phyloP scores from a whole-genome alignment of 78 protist species.

The Thecamonas trahens region DNA sequence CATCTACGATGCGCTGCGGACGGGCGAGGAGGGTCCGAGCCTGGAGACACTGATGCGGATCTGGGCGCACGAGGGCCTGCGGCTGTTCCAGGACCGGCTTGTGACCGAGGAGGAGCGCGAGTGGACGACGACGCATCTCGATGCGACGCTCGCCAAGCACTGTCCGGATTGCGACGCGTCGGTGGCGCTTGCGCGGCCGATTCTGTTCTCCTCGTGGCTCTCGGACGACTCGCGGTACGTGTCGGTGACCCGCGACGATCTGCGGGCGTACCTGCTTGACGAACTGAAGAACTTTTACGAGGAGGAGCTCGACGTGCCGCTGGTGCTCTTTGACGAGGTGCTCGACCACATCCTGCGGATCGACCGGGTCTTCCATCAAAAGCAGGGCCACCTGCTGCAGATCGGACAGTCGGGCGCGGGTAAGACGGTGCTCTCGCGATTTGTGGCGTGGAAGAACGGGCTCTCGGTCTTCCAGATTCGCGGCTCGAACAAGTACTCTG shows the following conservation, averaged over 20 bases:
- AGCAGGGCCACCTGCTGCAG: conserved; percentile 80
- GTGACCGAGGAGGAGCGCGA: conserved; percentile 66
- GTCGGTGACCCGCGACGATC: conserved; percentile 53
- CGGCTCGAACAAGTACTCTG: conserved; percentile 65
- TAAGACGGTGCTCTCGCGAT: conserved; percentile 68
- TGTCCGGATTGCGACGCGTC: conserved; percentile 40
- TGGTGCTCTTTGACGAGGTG: conserved; percentile 78
- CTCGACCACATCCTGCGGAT: conserved; percentile 81
- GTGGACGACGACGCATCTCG: conserved; percentile 75
- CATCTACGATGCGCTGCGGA: conserved; percentile 58
- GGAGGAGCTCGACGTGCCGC: conserved; percentile 85
- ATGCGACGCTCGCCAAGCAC: conserved; percentile 40
- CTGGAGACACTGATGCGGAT: conserved; percentile 77
- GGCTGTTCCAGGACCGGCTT: conserved; percentile 94
- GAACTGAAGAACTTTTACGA: conserved; percentile 79
- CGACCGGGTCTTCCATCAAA: conserved; percentile 68
- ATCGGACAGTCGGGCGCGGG: conserved; percentile 95
- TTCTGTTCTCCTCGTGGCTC: conserved; percentile 86
- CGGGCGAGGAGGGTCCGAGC: conserved; percentile 40
- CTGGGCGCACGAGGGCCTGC: conserved; percentile 92
- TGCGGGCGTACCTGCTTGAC: conserved; percentile 74
- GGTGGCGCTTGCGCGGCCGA: conserved; percentile 72
- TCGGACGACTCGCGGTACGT: conserved; percentile 62
- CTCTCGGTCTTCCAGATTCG: conserved; percentile 39
- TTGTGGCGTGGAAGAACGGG: conserved; percentile 73